A percentile compares a stretch with the other conserved stretches of the same genome.
phyloP scores from a whole-genome alignment of 2,329 filamentous ascomycete species.

The Cladophialophora chaetospira region DNA sequence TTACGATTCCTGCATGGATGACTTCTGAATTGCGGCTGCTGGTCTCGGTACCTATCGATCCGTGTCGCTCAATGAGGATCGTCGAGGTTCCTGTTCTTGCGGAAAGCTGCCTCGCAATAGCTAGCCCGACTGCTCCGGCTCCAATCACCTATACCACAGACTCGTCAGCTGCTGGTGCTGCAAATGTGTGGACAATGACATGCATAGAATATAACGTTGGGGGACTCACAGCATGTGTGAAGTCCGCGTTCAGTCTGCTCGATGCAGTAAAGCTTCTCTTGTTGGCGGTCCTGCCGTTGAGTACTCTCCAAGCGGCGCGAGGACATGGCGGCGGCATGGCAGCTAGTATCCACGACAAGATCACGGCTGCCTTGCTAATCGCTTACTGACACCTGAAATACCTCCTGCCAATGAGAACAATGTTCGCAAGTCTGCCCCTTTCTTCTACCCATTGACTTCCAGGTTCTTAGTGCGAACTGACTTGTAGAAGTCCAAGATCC shows the following conservation, averaged over 20 bases:
- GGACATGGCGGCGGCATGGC: background rate
- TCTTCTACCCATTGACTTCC: too few relatives aligned
- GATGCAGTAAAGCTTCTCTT: slow-evolving; percentile 47
- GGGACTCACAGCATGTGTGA: slow-evolving; percentile 59
- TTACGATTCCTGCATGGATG: slow-evolving; percentile 21
- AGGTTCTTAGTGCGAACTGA: too few relatives aligned
- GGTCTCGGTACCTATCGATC: slow-evolving; percentile 77
- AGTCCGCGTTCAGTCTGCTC: slow-evolving; percentile 52
- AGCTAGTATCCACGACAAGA: background rate
- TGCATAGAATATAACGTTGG: too few relatives aligned
- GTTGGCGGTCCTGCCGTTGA: background rate
- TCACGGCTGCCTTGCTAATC: too few relatives aligned
- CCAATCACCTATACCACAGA: slow-evolving; percentile 68
- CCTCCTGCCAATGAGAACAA: too few relatives aligned
- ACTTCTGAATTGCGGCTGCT: slow-evolving; percentile 87
- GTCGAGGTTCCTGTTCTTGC: slow-evolving; percentile 62
- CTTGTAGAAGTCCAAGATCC: too few relatives aligned
- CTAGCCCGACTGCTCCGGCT: slow-evolving; percentile 75
- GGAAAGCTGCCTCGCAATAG: slow-evolving; percentile 73
- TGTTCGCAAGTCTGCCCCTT: too few relatives aligned
- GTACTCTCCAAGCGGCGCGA: background rate
- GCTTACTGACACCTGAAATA: too few relatives aligned
- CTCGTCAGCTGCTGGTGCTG: too few relatives aligned
- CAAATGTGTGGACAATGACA: too few relatives aligned
- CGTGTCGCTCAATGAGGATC: slow-evolving; percentile 78